These are phyloP conservation scores for Suillus cothurnatus DNA, from an alignment of 768 basidiomycete genomes.

Conservation along the genomic window DNA sequence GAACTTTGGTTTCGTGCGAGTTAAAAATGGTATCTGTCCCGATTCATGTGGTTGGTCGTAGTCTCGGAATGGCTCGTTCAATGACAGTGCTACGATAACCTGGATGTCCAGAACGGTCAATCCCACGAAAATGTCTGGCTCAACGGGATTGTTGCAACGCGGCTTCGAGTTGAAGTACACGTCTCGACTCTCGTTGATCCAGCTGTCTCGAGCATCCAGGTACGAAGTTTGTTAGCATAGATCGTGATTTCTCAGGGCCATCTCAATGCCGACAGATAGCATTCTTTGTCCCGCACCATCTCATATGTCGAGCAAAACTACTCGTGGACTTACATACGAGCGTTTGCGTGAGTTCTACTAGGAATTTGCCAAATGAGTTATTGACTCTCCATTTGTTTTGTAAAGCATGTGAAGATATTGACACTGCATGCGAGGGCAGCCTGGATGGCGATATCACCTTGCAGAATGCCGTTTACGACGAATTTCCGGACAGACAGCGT, in stretches of 20 bases:
- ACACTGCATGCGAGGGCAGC: neutral
- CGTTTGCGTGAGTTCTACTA: constrained; percentile 15
- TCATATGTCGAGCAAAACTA: constrained; percentile 14
- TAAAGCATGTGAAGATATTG: constrained; percentile 9
- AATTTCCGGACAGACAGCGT: constrained; percentile 27
- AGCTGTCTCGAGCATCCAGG: neutral
- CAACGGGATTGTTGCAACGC: neutral
- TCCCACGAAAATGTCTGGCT: neutral
- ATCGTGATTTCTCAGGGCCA: neutral
- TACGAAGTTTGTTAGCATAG: neutral
- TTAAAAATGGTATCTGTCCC: neutral
- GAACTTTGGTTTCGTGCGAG: neutral
- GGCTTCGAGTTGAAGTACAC: neutral
- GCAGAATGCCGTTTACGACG: neutral
- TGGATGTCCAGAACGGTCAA: neutral
- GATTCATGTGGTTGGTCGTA: neutral
- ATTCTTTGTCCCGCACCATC: neutral
- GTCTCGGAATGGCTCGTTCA: neutral
- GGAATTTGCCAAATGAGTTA: neutral
- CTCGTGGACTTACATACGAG: constrained; percentile 14
- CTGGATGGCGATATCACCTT: neutral
- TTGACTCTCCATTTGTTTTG: constrained; percentile 1
- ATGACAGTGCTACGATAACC: neutral
- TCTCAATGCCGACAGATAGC: neutral
- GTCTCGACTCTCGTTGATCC: neutral